These are phyloP conservation scores for Trametes maxima DNA, from an alignment of 768 basidiomycete genomes.

Conservation along the genomic window DNA sequence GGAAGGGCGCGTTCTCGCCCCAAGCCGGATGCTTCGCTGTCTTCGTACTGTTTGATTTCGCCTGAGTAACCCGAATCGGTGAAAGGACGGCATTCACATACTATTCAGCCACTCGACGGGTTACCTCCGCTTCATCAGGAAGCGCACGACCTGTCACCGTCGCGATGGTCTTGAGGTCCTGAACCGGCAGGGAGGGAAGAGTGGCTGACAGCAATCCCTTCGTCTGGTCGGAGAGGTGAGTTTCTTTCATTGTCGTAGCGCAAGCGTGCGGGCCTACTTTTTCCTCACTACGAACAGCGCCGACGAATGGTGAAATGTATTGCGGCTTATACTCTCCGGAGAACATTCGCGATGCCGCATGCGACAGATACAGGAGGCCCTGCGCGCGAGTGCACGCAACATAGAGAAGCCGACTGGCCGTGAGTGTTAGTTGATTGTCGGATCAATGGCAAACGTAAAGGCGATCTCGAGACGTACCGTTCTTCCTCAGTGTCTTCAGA, in stretches of 20 bases:
- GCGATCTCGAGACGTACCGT: conserved; percentile 46
- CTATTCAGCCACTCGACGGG: conserved; percentile 48
- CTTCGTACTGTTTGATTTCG: not conserved
- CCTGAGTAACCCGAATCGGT: not conserved
- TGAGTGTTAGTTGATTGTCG: not conserved
- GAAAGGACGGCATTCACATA: conserved; percentile 35
- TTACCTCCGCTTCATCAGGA: conserved; percentile 48
- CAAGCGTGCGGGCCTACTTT: conserved; percentile 39
- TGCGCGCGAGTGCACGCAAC: conserved; percentile 90
- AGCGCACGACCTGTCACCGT: conserved; percentile 51
- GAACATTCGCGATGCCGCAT: conserved; percentile 51
- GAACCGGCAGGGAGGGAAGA: conserved; percentile 44
- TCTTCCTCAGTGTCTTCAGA: conserved; percentile 82
- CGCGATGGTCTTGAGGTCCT: conserved; percentile 52
- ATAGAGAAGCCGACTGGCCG: conserved; percentile 73
- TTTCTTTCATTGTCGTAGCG: not conserved
- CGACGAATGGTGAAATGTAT: conserved; percentile 61
- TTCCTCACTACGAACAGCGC: conserved; percentile 42
- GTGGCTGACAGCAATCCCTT: conserved; percentile 46
- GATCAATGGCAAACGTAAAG: not conserved
- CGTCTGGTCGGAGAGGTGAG: not conserved
- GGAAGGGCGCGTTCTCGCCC: conserved; percentile 17
- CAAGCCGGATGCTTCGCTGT: conserved; percentile 12
- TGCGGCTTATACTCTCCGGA: conserved; percentile 57
- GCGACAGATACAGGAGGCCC: conserved; percentile 61